A percentile compares a stretch with the other conserved stretches of the same genome.
Evolutionary conservation across 2,329 filamentous ascomycete species (phyloP).

Genomic region (Calycina marina): DNA sequence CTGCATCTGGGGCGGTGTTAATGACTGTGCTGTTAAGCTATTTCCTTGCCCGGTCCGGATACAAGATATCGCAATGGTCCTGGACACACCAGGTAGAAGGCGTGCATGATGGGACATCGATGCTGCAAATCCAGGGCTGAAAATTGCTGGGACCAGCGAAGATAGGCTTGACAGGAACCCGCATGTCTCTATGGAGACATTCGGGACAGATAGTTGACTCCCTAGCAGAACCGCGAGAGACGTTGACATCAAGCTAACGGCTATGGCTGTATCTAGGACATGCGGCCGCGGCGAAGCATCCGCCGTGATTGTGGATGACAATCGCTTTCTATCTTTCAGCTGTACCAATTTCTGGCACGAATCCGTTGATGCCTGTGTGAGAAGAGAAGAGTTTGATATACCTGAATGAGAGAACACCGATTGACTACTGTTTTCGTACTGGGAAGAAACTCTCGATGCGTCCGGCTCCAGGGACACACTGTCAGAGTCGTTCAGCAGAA

Average conservation of each 20-base stretch:
- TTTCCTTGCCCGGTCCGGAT: constrained; percentile 3
- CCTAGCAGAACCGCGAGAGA: background rate
- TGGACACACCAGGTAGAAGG: constrained; percentile 3
- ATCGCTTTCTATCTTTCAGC: background rate
- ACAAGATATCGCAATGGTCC: constrained; percentile 3
- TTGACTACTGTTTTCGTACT: too few relatives aligned
- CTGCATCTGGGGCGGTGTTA: background rate
- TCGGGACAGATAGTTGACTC: background rate
- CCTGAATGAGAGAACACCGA: too few relatives aligned
- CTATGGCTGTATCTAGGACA: background rate
- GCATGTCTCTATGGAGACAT: constrained; percentile 7
- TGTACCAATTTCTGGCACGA: too few relatives aligned
- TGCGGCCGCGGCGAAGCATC: background rate
- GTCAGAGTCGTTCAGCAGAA: too few relatives aligned
- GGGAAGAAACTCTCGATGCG: too few relatives aligned
- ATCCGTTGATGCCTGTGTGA: too few relatives aligned
- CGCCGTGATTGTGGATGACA: background rate
- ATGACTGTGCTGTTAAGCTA: constrained; percentile 2
- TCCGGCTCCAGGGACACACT: too few relatives aligned
- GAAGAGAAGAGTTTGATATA: too few relatives aligned
- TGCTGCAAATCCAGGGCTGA: constrained; percentile 17
- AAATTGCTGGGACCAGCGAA: constrained; percentile 13
- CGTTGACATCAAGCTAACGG: background rate
- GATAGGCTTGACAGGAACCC: constrained; percentile 6
- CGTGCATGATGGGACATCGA: constrained; percentile 4